Evolutionary conservation across 2,329 filamentous ascomycete genomes (phyloP), one percentile per base, ranked within the genome.

Genomic region (Capronia americana): DNA sequence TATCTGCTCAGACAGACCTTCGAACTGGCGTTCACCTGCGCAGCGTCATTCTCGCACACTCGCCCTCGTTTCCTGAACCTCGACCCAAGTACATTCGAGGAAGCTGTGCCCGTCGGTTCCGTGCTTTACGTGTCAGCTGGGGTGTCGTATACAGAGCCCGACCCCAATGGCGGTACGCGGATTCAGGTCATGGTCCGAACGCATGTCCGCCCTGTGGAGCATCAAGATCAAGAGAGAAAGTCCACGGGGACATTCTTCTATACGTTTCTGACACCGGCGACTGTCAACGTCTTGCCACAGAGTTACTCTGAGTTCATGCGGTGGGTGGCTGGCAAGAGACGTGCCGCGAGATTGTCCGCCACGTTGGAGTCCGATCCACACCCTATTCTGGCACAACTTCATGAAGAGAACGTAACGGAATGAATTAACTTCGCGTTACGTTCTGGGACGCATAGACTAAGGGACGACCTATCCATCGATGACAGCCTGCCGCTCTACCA

Each of bases 181-280:
- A 85, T 92, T 10, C 89, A 92, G 73, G 86, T 92, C 10, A 85
- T 89, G 7, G 88, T 92, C 14, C 88, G 91, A 74, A 88, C 87
- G 38, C 90, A 90, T 74, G 90, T 92, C 14, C 81, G 89, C 23
- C 87, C 92, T 73, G 87, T 92, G 32, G 89, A 91, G 77, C 88
- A 91, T 73, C 88, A 87, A 5, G 83, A 84, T 57, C 54, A 67
- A 24, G 70, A 72, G 30, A 86, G 87, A 26, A 88, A 87, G 73
- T 85, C 88, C 2, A 92, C 90, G 0, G 90, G 90, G 4, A 88
- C 90, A 72, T 92, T 92, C 79, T 90, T 91, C 72, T 92, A 92
- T 74, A 92, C 90, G 0, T 91, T 91, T 74, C 82, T 84, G 61
- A 87, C 91, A 1, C 85, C 88, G 63, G 86, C 83, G 73, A 85